These are phyloP conservation scores for Termitomyces sp. DNA, from an alignment of 1,284 basidiomycete species.

Conservation along the genomic window DNA sequence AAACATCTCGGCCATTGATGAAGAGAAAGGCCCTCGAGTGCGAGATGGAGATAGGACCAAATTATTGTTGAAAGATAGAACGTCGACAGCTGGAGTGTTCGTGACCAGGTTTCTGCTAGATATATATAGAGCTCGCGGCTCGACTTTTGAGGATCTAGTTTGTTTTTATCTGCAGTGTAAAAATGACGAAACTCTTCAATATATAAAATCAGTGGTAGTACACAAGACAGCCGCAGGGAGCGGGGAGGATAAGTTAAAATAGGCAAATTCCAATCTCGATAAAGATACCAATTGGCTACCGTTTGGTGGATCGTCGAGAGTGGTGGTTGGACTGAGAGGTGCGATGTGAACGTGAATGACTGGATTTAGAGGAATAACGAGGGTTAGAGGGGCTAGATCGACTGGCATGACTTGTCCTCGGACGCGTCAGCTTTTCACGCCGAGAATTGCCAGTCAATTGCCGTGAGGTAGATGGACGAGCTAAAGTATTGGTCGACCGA, in stretches of 20 bases:
- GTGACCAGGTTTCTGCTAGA: no score
- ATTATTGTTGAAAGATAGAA: no score
- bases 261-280: neutral
- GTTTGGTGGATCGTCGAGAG: constrained; percentile 12
- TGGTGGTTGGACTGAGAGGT: neutral
- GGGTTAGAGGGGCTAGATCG: constrained; percentile 1
- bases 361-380: constrained; percentile 1
- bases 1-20: no score
- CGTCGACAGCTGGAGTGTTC: no score
- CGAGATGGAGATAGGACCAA: no score
- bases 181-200: constrained; percentile 3
- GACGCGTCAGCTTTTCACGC: constrained; percentile 2
- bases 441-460: constrained; percentile 13
- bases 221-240: neutral
- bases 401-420: constrained; percentile 11
- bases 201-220: neutral
- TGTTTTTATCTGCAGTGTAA: neutral
- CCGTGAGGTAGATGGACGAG: constrained; percentile 15
- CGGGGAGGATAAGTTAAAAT: neutral
- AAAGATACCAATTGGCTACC: neutral
- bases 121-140: no score
- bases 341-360: constrained; percentile 4
- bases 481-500: constrained; percentile 9
- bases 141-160: no score
- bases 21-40: no score